A percentile compares a stretch with the other conserved stretches of the same genome.
These are phyloP conservation scores for Lasiosphaeria ovina DNA, from an alignment of 495 filamentous ascomycete genomes.

Conservation along the genomic window DNA sequence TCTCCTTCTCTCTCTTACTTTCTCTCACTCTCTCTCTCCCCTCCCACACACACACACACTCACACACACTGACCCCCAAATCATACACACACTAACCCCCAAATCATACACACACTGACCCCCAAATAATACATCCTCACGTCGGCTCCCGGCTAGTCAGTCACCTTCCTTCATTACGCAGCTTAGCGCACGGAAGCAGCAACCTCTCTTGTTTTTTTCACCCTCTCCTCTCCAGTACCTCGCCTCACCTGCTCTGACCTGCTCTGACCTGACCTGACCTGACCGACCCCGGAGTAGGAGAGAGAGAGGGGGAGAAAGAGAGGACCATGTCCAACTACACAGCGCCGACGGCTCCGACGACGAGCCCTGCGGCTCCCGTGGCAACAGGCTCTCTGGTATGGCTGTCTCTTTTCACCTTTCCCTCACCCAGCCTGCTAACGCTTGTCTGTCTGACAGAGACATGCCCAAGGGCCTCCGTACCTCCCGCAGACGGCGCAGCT, in stretches of 20 bases:
- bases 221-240: no score
- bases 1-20: background rate
- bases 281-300: background rate
- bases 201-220: no score
- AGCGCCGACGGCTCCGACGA: constrained; percentile 13
- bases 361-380: constrained; percentile 1
- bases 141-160: no score
- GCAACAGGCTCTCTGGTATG: constrained; percentile 2
- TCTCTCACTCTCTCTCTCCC: background rate
- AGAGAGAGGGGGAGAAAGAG: background rate
- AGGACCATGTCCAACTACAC: constrained; percentile 23
- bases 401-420: constrained; percentile 1
- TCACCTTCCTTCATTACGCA: no score
- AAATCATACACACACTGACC: no score
- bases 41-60: no score
- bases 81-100: no score
- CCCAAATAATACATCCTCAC: no score
- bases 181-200: no score
- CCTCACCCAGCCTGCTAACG: background rate
- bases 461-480: constrained; percentile 33
- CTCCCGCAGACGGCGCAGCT: constrained; percentile 44
- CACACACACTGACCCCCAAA: no score
- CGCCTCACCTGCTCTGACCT: no score
- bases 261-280: background rate
- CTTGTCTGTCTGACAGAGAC: constrained; percentile 4